Evolutionary conservation across 2,329 filamentous ascomycete genomes (phyloP).

Genomic region (Colletotrichum somersetense): DNA sequence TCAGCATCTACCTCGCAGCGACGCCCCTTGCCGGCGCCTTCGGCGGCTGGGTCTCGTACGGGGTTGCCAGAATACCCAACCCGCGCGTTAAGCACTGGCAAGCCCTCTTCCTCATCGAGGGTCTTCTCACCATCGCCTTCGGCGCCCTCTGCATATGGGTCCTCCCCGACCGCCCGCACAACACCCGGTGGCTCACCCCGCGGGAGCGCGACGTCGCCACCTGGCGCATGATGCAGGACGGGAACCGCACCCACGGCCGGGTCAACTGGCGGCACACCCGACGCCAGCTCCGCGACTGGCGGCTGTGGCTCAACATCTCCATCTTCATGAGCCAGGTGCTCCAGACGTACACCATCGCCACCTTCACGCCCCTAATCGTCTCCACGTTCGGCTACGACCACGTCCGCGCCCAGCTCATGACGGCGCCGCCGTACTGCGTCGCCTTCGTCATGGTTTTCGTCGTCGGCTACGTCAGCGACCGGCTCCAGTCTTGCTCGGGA

Average conservation of each 20-base stretch:
- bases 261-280: constrained; percentile 38
- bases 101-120: constrained; percentile 52
- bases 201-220: constrained; percentile 43
- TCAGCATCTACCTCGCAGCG: constrained; percentile 67
- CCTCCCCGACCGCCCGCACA: constrained; percentile 43
- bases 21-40: constrained; percentile 63
- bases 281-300: constrained; percentile 52
- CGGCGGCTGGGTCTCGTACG: constrained; percentile 56
- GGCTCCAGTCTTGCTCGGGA: constrained; percentile 41
- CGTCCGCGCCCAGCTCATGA: constrained; percentile 43
- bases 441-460: constrained; percentile 42
- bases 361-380: constrained; percentile 44
- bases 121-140: constrained; percentile 50
- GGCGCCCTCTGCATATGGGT: constrained; percentile 44
- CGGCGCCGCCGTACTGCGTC: constrained; percentile 40
- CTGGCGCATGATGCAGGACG: constrained; percentile 43
- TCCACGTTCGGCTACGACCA: constrained; percentile 44
- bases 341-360: constrained; percentile 41
- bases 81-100: constrained; percentile 46
- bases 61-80: constrained; percentile 51
- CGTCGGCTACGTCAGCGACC: constrained; percentile 39
- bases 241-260: constrained; percentile 38
- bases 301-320: constrained; percentile 59
- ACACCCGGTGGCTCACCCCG: constrained; percentile 42
- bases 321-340: constrained; percentile 54